Conservation (phyloP, 2,329 filamentous ascomycete genomes). For the Colletotrichum sp. region DNA sequence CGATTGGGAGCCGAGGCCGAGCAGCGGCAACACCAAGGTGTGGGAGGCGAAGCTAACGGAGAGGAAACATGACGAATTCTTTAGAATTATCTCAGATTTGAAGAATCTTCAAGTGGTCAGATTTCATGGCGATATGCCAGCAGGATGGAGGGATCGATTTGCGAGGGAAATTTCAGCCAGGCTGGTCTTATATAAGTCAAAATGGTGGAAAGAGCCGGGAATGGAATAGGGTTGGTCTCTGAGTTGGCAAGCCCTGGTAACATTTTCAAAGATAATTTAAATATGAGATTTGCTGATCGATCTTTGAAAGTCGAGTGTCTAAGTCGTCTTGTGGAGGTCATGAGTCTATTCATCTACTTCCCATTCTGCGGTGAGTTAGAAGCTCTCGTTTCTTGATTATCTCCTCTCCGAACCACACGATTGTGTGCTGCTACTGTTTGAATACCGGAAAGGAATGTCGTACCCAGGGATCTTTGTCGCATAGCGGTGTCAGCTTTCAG, state of each 20-base stretch:
- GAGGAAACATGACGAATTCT: slow-evolving; percentile 15
- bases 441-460: not conserved
- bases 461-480: not conserved
- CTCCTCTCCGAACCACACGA: not conserved
- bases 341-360: not conserved
- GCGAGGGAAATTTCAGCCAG: not conserved
- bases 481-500: not conserved
- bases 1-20: slow-evolving; percentile 33
- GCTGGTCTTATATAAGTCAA: not conserved
- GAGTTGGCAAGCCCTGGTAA: not conserved
- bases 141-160: slow-evolving; percentile 5
- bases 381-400: not conserved
- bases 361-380: not conserved
- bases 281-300: not conserved
- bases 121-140: slow-evolving; percentile 4
- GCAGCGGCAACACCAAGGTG: not conserved
- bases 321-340: not conserved
- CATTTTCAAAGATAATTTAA: not conserved
- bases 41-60: slow-evolving; percentile 9
- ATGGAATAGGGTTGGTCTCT: not conserved
- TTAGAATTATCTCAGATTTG: not conserved
- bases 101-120: not conserved
- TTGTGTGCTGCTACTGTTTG: not conserved
- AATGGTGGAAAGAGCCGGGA: slow-evolving; percentile 19
- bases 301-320: not conserved